Percentiles rank a stretch among this genome's conserved stretches.
These are phyloP conservation scores for Phycomyces nitens DNA, from an alignment of 192 early-diverging fungal species.

Conservation along the genomic window DNA sequence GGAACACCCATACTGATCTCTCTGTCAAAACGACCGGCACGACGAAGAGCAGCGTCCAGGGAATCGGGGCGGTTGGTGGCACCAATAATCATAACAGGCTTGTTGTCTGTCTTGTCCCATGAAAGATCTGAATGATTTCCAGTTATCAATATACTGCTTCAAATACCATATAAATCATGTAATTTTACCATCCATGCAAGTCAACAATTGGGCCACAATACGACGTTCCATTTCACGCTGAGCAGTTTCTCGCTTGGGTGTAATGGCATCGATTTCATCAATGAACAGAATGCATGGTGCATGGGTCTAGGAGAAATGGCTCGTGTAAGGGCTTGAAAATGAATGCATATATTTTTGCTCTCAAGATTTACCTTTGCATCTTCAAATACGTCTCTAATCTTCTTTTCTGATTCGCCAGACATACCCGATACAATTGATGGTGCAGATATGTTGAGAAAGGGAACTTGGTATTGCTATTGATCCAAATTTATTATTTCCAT, in stretches of 20 bases:
- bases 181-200: slow-evolving; percentile 92
- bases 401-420: slow-evolving; percentile 98
- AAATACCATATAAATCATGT: neutral
- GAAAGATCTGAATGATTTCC: slow-evolving; percentile 61
- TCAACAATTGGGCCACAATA: slow-evolving; percentile 96
- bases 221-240: slow-evolving; percentile 98
- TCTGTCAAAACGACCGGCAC: slow-evolving; percentile 85
- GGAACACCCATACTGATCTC: slow-evolving; percentile 89
- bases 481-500: neutral
- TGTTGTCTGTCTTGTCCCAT: slow-evolving; percentile 82
- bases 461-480: slow-evolving; percentile 75
- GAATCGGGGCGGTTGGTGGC: slow-evolving; percentile 90
- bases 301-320: slow-evolving; percentile 8
- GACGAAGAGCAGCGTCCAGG: slow-evolving; percentile 74
- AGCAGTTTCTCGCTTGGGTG: slow-evolving; percentile 98
- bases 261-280: slow-evolving; percentile 98
- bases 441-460: slow-evolving; percentile 90
- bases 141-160: neutral
- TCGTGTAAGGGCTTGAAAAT: neutral
- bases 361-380: slow-evolving; percentile 65
- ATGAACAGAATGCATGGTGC: slow-evolving; percentile 83
- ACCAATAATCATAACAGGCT: slow-evolving; percentile 87
- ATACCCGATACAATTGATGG: slow-evolving; percentile 95
- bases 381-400: slow-evolving; percentile 96
- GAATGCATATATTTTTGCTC: neutral